Evolutionary conservation across 2,329 filamentous ascomycete genomes (phyloP).

Genomic region (Ceratocystis destructans): DNA sequence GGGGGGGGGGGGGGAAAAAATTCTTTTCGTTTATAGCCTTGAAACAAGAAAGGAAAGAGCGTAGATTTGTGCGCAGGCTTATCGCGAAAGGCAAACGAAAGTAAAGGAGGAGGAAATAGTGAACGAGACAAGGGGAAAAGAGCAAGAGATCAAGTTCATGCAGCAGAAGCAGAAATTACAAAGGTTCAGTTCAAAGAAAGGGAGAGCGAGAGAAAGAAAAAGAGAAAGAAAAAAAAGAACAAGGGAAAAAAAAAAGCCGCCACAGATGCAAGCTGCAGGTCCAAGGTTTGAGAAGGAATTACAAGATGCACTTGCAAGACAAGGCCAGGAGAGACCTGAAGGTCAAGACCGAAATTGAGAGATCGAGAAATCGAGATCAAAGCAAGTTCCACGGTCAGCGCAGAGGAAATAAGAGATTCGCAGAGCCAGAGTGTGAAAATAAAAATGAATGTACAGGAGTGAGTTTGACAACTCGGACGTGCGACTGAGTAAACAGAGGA

Average conservation of each 20-base stretch:
- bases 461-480: background rate
- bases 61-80: conserved; percentile 5
- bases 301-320: conserved; percentile 3
- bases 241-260: background rate
- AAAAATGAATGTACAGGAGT: background rate
- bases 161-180: background rate
- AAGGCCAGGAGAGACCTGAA: background rate
- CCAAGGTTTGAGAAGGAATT: conserved; percentile 2
- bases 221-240: background rate
- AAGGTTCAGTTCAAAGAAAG: background rate
- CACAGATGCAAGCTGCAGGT: conserved; percentile 6
- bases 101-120: background rate
- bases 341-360: background rate
- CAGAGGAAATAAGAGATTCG: background rate
- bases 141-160: background rate
- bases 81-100: background rate
- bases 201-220: background rate
- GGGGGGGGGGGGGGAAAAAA: background rate
- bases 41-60: conserved; percentile 2
- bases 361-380: background rate
- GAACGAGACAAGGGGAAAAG: background rate
- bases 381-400: background rate
- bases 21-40: background rate
- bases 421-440: background rate
- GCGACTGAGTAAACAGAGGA: background rate